Evolutionary conservation across 495 filamentous ascomycete genomes (phyloP).

Genomic region (Neurospora sp.): DNA sequence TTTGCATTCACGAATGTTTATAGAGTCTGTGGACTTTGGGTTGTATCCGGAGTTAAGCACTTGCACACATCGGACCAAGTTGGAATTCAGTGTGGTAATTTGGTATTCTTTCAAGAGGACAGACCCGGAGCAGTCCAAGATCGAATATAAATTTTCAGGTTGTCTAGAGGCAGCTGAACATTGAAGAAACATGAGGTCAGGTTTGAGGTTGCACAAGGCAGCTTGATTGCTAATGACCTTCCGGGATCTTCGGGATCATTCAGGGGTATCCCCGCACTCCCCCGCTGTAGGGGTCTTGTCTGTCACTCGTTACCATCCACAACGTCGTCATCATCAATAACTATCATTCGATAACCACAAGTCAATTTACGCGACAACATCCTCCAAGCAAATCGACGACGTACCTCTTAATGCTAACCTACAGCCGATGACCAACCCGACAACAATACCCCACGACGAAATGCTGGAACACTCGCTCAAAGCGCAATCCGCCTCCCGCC

Average conservation of each 20-base stretch:
- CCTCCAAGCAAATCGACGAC: background rate
- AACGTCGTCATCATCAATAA: too few relatives aligned
- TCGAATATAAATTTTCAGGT: background rate
- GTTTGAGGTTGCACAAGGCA: background rate
- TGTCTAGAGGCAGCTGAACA: too few relatives aligned
- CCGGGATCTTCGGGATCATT: background rate
- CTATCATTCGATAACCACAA: too few relatives aligned
- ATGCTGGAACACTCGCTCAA: slow-evolving; percentile 16
- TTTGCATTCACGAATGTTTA: too few relatives aligned
- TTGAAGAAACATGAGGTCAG: background rate
- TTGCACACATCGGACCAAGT: background rate
- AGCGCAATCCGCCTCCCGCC: slow-evolving; percentile 7
- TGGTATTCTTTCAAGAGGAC: background rate
- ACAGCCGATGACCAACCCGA: background rate
- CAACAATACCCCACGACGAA: slow-evolving; percentile 5
- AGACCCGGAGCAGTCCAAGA: background rate
- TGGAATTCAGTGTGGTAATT: background rate
- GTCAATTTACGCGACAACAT: background rate
- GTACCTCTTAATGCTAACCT: background rate
- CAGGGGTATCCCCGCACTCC: too few relatives aligned
- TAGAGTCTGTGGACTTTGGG: background rate
- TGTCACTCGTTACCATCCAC: too few relatives aligned
- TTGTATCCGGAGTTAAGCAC: background rate
- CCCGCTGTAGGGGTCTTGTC: too few relatives aligned
- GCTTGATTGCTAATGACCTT: background rate